phyloP scores from a whole-genome alignment of 768 basidiomycete genomes.

The Auriculariales sp. region DNA sequence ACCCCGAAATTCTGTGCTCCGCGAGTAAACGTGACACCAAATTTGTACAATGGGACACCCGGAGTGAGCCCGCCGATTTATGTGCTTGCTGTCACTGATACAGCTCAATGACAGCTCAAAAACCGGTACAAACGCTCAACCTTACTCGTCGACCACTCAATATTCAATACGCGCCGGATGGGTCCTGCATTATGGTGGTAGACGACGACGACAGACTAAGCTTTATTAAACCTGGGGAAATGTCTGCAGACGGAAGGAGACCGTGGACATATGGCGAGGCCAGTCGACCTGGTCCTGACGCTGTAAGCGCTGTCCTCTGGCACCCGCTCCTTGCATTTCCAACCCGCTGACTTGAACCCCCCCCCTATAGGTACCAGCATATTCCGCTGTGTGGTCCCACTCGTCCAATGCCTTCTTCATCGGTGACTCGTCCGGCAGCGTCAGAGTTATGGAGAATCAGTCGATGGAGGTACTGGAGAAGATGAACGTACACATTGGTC shows the following conservation, averaged over 20 bases:
- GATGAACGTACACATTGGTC: conserved; percentile 64
- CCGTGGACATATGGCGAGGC: conserved; percentile 20
- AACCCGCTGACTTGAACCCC: conserved; percentile 1
- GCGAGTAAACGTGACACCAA: conserved; percentile 62
- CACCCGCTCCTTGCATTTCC: conserved; percentile 6
- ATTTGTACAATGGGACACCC: conserved; percentile 73
- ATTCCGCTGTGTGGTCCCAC: conserved; percentile 65
- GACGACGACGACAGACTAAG: conserved; percentile 46
- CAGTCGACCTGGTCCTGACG: conserved; percentile 14
- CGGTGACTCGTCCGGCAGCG: conserved; percentile 40
- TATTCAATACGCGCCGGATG: conserved; percentile 62
- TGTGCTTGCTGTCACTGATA: not conserved
- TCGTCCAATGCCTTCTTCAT: conserved; percentile 56
- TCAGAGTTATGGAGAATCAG: conserved; percentile 60
- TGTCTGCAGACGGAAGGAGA: conserved; percentile 37
- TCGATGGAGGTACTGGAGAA: conserved; percentile 41
- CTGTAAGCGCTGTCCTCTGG: conserved; percentile 12
- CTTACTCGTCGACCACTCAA: conserved; percentile 42
- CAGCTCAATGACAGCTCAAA: conserved; percentile 15
- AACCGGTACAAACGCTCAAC: conserved; percentile 52
- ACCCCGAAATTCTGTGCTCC: conserved; percentile 70
- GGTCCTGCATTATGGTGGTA: conserved; percentile 46
- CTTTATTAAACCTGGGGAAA: conserved; percentile 42
- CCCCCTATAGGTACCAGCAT: conserved; percentile 30
- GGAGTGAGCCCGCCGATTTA: conserved; percentile 36